phyloP scores from a whole-genome alignment of 2,329 filamentous ascomycete genomes.

The Orbilia ellipsospora region DNA sequence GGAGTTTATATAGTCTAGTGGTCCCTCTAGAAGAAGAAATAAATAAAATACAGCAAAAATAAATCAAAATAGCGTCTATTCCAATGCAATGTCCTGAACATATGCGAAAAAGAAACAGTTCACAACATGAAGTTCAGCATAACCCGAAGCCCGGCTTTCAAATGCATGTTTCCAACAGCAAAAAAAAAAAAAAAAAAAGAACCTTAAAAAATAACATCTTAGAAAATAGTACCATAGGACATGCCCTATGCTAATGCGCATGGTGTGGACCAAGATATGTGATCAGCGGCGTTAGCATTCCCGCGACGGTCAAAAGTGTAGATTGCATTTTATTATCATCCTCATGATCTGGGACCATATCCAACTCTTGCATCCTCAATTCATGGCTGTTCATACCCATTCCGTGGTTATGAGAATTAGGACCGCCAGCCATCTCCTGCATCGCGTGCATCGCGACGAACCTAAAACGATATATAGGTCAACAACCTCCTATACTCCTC shows the following conservation, averaged over 20 bases:
- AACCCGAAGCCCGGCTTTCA: constrained; percentile 8
- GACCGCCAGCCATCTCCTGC: constrained; percentile 71
- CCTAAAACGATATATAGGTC: constrained; percentile 64
- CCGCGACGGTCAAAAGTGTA: constrained; percentile 39
- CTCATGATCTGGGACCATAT: constrained; percentile 58
- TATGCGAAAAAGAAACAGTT: neutral
- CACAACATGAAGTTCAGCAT: neutral
- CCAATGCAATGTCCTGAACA: constrained; percentile 37
- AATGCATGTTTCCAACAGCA: neutral
- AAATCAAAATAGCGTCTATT: constrained; percentile 25
- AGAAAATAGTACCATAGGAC: neutral
- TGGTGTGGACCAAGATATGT: constrained; percentile 53
- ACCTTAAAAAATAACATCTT: neutral
- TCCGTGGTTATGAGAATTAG: constrained; percentile 22
- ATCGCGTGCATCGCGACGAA: constrained; percentile 99
- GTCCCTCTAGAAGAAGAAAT: neutral
- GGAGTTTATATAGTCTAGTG: neutral
- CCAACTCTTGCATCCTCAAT: constrained; percentile 49
- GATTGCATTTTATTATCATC: constrained; percentile 54
- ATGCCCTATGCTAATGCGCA: constrained; percentile 34
- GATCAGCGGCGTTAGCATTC: constrained; percentile 46
- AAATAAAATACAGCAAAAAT: neutral
- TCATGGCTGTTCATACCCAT: constrained; percentile 63
- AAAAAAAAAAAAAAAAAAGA: constrained; percentile 16
- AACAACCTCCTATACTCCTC: too few relatives aligned